These are phyloP conservation scores for Vinca major DNA, from an alignment of 305 asterid species.

Conservation along the genomic window DNA sequence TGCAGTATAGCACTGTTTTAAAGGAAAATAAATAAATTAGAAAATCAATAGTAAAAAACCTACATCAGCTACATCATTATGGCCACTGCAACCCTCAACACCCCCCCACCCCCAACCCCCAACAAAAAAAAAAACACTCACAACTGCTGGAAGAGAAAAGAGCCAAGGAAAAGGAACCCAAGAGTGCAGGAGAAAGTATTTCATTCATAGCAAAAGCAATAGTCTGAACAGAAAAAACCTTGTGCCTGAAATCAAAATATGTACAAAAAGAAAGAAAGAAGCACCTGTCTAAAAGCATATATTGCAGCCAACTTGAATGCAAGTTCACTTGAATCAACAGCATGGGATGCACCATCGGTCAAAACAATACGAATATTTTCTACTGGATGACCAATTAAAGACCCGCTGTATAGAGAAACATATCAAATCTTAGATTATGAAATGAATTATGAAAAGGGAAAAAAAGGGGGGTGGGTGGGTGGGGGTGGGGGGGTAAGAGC, in stretches of 20 bases:
- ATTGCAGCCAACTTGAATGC: constrained; percentile 95
- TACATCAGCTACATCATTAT: neutral
- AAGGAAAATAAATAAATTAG: neutral
- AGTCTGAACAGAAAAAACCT: neutral
- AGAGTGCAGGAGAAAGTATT: neutral
- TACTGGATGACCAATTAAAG: constrained; percentile 95
- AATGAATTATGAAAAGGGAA: constrained; percentile 1
- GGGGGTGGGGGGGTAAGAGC: neutral
- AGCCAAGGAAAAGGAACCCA: neutral
- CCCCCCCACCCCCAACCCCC: too few relatives aligned
- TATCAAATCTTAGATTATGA: constrained; percentile 7
- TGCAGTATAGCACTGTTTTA: constrained; percentile 48
- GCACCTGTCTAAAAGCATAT: constrained; percentile 96
- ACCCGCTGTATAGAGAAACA: constrained; percentile 59
- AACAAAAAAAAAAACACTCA: too few relatives aligned
- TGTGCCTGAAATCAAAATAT: neutral
- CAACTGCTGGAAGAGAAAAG: neutral
- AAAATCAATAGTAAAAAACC: neutral
- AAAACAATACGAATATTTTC: constrained; percentile 80
- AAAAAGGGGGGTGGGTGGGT: too few relatives aligned
- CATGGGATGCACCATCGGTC: constrained; percentile 88
- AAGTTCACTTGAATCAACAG: constrained; percentile 99
- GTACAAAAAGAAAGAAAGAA: constrained; percentile 12
- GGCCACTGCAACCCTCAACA: too few relatives aligned
- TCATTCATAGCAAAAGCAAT: neutral